phyloP scores from a whole-genome alignment of 208 protist species.

The Acanthamoeba castellanii region DNA sequence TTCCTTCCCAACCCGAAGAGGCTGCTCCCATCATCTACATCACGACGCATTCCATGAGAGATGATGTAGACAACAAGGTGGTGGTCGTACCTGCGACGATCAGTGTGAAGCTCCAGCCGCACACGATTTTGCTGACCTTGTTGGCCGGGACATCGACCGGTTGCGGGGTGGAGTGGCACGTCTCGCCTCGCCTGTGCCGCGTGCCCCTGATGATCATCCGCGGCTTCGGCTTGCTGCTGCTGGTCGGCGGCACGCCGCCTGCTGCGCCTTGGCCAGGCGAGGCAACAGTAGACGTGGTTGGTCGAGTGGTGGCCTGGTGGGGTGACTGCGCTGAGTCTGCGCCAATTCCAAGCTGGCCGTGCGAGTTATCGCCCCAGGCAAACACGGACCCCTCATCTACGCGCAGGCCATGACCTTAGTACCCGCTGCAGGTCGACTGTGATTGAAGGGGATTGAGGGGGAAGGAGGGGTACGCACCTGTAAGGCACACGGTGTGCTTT shows the following conservation, averaged over 20 bases:
- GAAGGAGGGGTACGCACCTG: background rate
- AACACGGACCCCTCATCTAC: background rate
- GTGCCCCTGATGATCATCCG: background rate
- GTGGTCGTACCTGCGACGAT: background rate
- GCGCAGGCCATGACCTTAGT: background rate
- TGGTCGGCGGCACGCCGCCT: background rate
- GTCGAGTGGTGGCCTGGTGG: background rate
- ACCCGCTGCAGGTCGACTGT: background rate
- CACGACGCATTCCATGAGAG: background rate
- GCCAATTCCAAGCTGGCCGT: background rate
- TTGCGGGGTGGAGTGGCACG: background rate
- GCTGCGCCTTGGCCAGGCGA: background rate
- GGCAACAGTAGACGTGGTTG: background rate
- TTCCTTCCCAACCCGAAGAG: constrained; percentile 23
- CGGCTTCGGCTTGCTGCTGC: background rate
- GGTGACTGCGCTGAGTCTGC: background rate
- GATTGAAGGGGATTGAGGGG: background rate
- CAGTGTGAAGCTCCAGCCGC: constrained; percentile 60
- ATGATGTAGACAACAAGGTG: background rate
- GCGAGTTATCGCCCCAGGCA: constrained; percentile 42
- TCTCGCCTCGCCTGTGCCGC: background rate
- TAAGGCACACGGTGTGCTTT: constrained; percentile 52
- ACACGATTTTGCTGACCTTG: background rate
- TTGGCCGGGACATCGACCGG: background rate
- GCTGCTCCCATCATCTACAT: background rate